Percentiles rank a stretch among this genome's conserved stretches.
These are phyloP conservation scores for Elsinoe ampelina DNA, from an alignment of 2,329 filamentous ascomycete species.

Conservation along the genomic window DNA sequence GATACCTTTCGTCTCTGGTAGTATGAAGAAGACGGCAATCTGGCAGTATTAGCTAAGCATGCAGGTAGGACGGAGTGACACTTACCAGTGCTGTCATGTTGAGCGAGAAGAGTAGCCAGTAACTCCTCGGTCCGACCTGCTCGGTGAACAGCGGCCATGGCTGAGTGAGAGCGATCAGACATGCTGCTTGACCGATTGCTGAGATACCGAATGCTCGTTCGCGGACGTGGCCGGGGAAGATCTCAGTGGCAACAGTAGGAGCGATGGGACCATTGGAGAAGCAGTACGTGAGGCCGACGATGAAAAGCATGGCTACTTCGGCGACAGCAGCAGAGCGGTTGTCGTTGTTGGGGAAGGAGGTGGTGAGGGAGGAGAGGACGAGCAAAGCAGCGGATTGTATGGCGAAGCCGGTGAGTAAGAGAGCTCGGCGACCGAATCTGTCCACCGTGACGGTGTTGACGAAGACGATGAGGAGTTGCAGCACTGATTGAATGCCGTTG, in stretches of 20 bases:
- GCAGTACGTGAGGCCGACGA: constrained; percentile 35
- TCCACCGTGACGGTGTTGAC: constrained; percentile 36
- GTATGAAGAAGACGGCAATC: constrained; percentile 52
- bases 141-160: constrained; percentile 34
- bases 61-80: background rate
- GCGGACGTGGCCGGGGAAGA: constrained; percentile 34
- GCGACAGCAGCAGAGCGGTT: constrained; percentile 32
- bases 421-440: constrained; percentile 27
- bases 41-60: background rate
- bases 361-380: constrained; percentile 32
- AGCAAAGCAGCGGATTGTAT: constrained; percentile 32
- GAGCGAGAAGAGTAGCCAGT: constrained; percentile 33
- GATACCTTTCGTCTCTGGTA: constrained; percentile 60
- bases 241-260: constrained; percentile 31
- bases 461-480: constrained; percentile 32
- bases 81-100: constrained; percentile 29
- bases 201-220: constrained; percentile 33
- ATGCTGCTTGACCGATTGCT: constrained; percentile 31
- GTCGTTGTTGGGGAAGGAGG: constrained; percentile 29
- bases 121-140: constrained; percentile 30
- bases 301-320: constrained; percentile 36
- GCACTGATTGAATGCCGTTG: constrained; percentile 32
- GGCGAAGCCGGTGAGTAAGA: constrained; percentile 29
- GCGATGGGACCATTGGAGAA: constrained; percentile 34
- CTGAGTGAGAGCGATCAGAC: constrained; percentile 32